Percentiles rank a stretch among this genome's conserved stretches.
phyloP scores from a whole-genome alignment of 192 early-diverging fungal genomes.

The Coemansia erecta region DNA sequence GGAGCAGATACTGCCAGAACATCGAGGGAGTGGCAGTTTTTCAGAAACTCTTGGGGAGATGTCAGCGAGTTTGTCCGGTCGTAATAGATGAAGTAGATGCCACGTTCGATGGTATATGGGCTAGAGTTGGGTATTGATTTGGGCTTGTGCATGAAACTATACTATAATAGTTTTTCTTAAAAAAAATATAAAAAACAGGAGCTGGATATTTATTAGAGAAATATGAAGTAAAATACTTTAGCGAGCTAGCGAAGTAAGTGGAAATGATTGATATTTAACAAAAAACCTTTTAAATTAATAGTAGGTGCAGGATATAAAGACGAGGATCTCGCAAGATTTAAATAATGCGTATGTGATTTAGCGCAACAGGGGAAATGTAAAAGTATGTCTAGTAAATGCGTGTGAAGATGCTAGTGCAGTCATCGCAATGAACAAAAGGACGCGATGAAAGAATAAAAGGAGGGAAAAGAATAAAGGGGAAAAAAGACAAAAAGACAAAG shows the following conservation, averaged over 20 bases:
- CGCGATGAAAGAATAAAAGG: too few relatives aligned
- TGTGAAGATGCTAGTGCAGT: too few relatives aligned
- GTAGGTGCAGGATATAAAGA: neutral
- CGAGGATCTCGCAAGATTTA: neutral
- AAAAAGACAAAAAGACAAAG: too few relatives aligned
- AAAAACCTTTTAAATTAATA: neutral
- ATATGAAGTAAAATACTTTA: too few relatives aligned
- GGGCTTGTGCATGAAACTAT: neutral
- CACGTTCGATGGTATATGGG: neutral
- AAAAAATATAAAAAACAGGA: too few relatives aligned
- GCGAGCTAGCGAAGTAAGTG: too few relatives aligned
- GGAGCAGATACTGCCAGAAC: neutral
- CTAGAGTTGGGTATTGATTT: neutral
- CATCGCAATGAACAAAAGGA: too few relatives aligned
- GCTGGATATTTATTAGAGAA: too few relatives aligned
- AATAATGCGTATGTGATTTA: too few relatives aligned
- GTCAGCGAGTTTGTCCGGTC: neutral
- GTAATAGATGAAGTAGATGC: slow-evolving; percentile 1
- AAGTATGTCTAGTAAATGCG: neutral
- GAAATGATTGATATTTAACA: too few relatives aligned
- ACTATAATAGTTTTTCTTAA: neutral
- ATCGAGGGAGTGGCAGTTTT: neutral
- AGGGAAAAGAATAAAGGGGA: too few relatives aligned
- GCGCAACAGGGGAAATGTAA: neutral
- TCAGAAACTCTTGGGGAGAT: neutral